Percentiles rank a stretch among this genome's conserved stretches.
phyloP scores from a whole-genome alignment of 306 rosid genomes.

The Argentina anserina region DNA sequence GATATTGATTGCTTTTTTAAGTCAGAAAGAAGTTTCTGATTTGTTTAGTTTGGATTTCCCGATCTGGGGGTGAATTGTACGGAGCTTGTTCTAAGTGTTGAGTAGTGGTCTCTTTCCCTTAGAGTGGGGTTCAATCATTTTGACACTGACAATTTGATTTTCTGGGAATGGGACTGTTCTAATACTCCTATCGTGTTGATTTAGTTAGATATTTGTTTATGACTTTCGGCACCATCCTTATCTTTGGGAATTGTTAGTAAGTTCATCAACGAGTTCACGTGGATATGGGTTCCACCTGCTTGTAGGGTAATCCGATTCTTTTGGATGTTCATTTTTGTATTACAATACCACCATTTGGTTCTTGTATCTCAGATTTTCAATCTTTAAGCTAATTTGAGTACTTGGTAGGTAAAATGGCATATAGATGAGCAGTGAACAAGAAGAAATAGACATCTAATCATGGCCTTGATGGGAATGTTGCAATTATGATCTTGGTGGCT shows the following conservation, averaged over 20 bases:
- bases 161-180: slow-evolving; percentile 8
- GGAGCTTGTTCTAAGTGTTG: not conserved
- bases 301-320: not conserved
- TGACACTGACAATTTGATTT: not conserved
- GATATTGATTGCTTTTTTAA: not conserved
- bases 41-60: not conserved
- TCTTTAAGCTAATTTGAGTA: not conserved
- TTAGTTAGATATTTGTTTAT: not conserved
- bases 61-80: not conserved
- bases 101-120: not conserved
- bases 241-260: slow-evolving; percentile 8
- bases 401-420: not conserved
- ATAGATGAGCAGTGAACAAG: not conserved
- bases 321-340: slow-evolving; percentile 6
- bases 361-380: not conserved
- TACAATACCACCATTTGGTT: not conserved
- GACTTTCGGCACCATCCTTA: slow-evolving; percentile 18
- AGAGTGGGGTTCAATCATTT: not conserved
- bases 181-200: not conserved
- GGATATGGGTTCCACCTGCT: slow-evolving; percentile 22
- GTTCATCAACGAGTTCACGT: slow-evolving; percentile 11
- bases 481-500: not conserved
- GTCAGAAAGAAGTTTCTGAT: not conserved
- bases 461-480: not conserved
- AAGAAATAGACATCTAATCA: not conserved